Evolutionary conservation across 1,139 yeast species (phyloP), one percentile per base, ranked within the genome.

Genomic region (Magnusiomyces ingens): DNA sequence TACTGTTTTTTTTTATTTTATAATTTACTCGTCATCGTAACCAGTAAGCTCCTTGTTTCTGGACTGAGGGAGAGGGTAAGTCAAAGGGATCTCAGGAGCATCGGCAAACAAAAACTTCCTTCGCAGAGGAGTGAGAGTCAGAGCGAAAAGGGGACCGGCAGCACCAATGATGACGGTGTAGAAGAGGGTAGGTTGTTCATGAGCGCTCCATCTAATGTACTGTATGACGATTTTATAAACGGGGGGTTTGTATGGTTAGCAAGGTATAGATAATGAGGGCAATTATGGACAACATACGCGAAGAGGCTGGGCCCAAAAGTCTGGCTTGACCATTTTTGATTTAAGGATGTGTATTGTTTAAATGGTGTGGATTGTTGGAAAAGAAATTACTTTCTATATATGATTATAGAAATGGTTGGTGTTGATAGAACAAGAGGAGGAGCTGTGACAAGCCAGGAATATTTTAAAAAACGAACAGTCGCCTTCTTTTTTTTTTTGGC

Each of bases 121-220:
- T 76, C 95, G 82, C 54, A 85, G 66, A 49, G 93, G 93, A 51
- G 91, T 77, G 52, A 78, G 77, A 50, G 76, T 73, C 61, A 84
- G 69, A 11, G 79, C 73, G 56, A 85, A 75, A 17, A 80, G 70
- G 15, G 94, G 94, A 10, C 87, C 90, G 48, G 84, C 68, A 50
- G 81, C 69, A 11, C 91, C 95, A 62, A 86, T 74, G 43, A 76
- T 75, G 29, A 82, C 77, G n/a, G 93, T 76, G 67, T 77, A 82
- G 70, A 85, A 84, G 62, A 85, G 75, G 68, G 85, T 90, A 52
- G 95, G 95, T 67, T 82, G 81, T 61, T 81, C 81, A 72, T 85
- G 88, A 44, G 93, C 86, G 62, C 84, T 85, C 71, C 81, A 85
- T 69, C 91, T 85, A 58, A 82, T 71, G 85, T 89, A 86, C 88